phyloP scores from a whole-genome alignment of 2,329 filamentous ascomycete species.

The Diaporthe sp. region DNA sequence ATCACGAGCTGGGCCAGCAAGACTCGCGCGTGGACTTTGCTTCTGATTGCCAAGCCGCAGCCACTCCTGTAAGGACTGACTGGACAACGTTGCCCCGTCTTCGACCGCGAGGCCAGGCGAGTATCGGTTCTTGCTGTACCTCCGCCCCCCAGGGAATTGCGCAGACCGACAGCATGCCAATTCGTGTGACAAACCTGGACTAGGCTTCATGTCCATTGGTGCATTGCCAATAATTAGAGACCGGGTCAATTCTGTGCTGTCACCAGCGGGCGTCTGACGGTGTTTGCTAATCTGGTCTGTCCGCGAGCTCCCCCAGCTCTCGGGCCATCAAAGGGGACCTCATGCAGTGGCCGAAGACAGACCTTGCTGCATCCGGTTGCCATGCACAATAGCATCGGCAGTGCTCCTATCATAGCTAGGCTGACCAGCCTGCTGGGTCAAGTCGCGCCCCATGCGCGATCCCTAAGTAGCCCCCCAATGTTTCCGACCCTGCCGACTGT shows the following conservation, averaged over 20 bases:
- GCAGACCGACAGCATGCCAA: neutral
- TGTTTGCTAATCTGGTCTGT: neutral
- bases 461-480: constrained; percentile 2
- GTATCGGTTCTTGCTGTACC: no score
- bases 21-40: neutral
- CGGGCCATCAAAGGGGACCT: neutral
- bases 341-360: neutral
- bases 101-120: neutral
- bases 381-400: constrained; percentile 1
- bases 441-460: constrained; percentile 4
- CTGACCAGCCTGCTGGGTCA: constrained; percentile 12
- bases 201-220: neutral
- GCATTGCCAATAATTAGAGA: neutral
- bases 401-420: constrained; percentile 1
- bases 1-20: neutral
- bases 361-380: neutral
- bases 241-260: neutral
- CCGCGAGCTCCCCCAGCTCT: neutral
- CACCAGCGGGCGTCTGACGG: neutral
- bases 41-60: neutral
- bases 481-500: neutral
- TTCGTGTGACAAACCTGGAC: neutral
- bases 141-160: neutral
- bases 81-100: neutral
- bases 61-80: neutral